Evolutionary conservation across 306 rosid species (phyloP).

Genomic region (Corylus heterophylla): DNA sequence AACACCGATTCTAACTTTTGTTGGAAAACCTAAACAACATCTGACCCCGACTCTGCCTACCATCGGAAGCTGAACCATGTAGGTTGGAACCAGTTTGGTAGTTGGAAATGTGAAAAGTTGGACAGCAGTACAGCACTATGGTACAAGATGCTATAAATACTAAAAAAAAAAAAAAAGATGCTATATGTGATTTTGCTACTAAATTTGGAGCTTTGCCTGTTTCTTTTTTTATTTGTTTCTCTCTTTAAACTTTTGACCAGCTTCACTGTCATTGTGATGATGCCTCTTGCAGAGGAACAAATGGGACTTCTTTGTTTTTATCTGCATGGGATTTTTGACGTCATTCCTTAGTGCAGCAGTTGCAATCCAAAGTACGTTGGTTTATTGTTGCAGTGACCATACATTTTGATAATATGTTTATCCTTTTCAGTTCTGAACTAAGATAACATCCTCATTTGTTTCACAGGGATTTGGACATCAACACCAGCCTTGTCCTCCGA

Average conservation of each 20-base stretch:
- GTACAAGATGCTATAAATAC: not conserved
- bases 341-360: slow-evolving; percentile 50
- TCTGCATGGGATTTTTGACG: slow-evolving; percentile 68
- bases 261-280: slow-evolving; percentile 28
- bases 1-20: no score
- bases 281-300: slow-evolving; percentile 86
- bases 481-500: slow-evolving; percentile 43
- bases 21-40: no score
- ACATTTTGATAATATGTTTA: slow-evolving; percentile 3
- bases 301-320: slow-evolving; percentile 75
- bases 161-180: not conserved
- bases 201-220: slow-evolving; percentile 1
- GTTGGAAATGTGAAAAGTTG: no score
- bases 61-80: no score
- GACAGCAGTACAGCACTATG: no score
- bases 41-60: no score
- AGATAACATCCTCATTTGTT: slow-evolving; percentile 32
- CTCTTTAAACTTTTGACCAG: slow-evolving; percentile 15
- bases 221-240: slow-evolving; percentile 1
- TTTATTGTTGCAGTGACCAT: slow-evolving; percentile 24
- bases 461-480: slow-evolving; percentile 71
- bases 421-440: slow-evolving; percentile 25
- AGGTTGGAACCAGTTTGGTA: no score
- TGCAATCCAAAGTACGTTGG: slow-evolving; percentile 67
- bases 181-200: slow-evolving; percentile 10